Evolutionary conservation across 2,329 filamentous ascomycete genomes (phyloP).

Genomic region (Sporothrix dimorphospora): DNA sequence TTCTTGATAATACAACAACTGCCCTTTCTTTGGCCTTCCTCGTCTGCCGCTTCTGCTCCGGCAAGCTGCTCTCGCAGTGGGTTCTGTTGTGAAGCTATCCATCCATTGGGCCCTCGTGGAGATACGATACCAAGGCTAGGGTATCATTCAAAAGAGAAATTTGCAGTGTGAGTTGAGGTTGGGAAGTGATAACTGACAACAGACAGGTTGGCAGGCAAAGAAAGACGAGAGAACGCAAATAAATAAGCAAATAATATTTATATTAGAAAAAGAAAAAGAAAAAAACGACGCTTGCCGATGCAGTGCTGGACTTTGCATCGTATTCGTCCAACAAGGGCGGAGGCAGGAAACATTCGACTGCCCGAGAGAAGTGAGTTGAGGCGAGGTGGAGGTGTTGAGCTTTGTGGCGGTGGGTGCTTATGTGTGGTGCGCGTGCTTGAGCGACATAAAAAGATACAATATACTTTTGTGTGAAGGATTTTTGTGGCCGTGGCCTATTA

Average conservation of each 20-base stretch:
- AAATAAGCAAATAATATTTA: too few relatives aligned
- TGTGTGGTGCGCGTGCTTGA: background rate
- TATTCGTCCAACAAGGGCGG: background rate
- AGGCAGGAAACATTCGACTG: background rate
- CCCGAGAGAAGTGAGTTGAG: background rate
- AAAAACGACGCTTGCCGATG: background rate
- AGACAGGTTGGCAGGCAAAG: background rate
- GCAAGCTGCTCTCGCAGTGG: background rate
- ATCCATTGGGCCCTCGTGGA: background rate
- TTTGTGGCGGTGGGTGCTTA: background rate
- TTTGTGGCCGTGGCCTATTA: slow-evolving; percentile 15
- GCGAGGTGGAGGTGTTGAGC: background rate
- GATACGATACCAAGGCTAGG: background rate
- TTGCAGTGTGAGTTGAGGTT: background rate
- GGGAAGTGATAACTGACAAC: slow-evolving; percentile 10
- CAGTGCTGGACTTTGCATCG: background rate
- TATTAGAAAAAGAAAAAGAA: too few relatives aligned
- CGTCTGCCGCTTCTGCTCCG: background rate
- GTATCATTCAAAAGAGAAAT: background rate
- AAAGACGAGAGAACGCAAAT: background rate
- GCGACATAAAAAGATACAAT: background rate
- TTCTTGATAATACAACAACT: slow-evolving; percentile 17
- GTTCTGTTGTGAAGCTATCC: background rate
- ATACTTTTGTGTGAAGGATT: slow-evolving; percentile 5
- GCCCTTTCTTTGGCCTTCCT: background rate